These are phyloP conservation scores for Trebouxiophyceae sp. DNA, from an alignment of 163 green algal genomes.

Conservation along the genomic window DNA sequence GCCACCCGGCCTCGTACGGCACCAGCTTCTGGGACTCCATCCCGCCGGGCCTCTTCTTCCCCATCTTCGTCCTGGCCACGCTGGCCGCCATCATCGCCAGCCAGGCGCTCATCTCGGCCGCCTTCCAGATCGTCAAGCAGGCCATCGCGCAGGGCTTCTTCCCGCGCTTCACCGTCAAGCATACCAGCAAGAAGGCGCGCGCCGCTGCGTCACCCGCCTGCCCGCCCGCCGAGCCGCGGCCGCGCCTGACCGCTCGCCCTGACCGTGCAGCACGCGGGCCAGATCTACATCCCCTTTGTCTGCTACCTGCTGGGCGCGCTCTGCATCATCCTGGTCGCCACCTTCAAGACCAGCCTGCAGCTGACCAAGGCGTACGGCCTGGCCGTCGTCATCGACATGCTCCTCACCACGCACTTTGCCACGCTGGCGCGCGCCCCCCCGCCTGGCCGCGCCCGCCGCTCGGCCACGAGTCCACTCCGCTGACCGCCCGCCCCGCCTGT, in stretches of 20 bases:
- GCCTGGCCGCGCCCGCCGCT: no score
- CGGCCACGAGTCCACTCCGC: no score
- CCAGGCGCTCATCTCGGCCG: constrained; percentile 36
- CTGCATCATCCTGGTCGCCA: constrained; percentile 35
- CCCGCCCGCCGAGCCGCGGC: no score
- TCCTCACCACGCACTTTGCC: constrained; percentile 40
- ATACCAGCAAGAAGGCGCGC: constrained; percentile 36
- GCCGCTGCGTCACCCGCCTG: no score
- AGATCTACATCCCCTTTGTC: constrained; percentile 61
- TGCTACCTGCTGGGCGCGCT: constrained; percentile 57
- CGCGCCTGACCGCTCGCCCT: no score
- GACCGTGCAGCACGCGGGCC: constrained; percentile 7
- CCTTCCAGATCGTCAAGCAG: constrained; percentile 36
- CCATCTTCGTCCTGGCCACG: constrained; percentile 44
- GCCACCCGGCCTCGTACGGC: neutral
- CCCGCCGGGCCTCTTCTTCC: constrained; percentile 26
- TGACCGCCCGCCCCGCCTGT: no score
- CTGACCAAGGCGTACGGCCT: constrained; percentile 57
- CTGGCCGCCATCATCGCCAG: constrained; percentile 50
- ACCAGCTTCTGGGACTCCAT: constrained; percentile 13
- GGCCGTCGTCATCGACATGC: constrained; percentile 49
- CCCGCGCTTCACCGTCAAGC: constrained; percentile 49
- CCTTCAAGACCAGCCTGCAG: constrained; percentile 38
- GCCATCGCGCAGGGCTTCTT: constrained; percentile 53
- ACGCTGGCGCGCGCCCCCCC: constrained; percentile 7